Evolutionary conservation across 352 stramenopile species (phyloP).

Genomic region (Globisporangium carolinianum): DNA sequence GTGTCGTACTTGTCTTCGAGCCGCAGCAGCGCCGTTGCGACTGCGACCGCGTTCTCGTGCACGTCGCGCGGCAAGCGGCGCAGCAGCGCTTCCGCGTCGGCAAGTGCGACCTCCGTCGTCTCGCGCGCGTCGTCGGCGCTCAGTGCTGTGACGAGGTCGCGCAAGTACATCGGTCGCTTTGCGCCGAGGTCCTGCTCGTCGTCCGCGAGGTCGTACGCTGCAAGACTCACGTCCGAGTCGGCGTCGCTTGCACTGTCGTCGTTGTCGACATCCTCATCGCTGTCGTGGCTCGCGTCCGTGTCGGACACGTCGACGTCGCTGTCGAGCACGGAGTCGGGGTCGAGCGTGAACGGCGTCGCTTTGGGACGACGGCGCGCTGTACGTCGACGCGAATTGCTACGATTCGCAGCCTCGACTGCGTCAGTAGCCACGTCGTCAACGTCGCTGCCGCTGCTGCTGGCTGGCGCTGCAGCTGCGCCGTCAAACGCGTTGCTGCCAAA

Average conservation of each 20-base stretch:
- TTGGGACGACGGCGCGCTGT: not conserved
- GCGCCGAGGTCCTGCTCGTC: constrained; percentile 60
- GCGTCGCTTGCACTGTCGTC: constrained; percentile 24
- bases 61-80: constrained; percentile 51
- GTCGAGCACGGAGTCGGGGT: constrained; percentile 54
- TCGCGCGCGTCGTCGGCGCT: constrained; percentile 54
- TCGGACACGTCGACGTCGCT: constrained; percentile 33
- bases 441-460: not conserved
- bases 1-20: constrained; percentile 74
- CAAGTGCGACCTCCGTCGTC: constrained; percentile 41
- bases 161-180: constrained; percentile 61
- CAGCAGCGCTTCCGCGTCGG: constrained; percentile 47
- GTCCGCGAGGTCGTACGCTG: constrained; percentile 59
- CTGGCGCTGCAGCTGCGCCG: not conserved
- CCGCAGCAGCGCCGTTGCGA: constrained; percentile 51
- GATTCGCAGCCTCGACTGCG: not conserved
- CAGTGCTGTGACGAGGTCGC: constrained; percentile 48
- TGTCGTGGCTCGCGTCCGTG: constrained; percentile 8
- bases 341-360: constrained; percentile 20
- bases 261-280: constrained; percentile 15
- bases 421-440: not conserved
- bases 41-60: constrained; percentile 41
- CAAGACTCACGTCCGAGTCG: constrained; percentile 65
- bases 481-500: constrained; percentile 28
- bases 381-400: not conserved